phyloP scores from a whole-genome alignment of 176 grass and related monocot species.

The Carex myosuroides region DNA sequence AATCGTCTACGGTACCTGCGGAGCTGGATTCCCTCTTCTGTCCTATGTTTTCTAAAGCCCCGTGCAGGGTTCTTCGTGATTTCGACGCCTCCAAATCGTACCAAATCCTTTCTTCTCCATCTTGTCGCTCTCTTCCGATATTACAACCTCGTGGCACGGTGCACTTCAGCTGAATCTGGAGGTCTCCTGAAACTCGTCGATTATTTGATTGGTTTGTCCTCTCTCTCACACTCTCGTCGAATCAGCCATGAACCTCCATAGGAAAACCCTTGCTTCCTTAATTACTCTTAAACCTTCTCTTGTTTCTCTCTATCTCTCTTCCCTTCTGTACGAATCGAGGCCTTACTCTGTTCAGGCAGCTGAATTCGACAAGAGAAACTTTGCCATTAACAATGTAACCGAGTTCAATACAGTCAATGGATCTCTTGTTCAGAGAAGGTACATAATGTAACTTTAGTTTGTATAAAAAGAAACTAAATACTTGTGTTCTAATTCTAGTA shows the following conservation, averaged over 20 bases:
- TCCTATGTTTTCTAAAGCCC: no score
- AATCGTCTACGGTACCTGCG: no score
- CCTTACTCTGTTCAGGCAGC: background rate
- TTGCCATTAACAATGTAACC: background rate
- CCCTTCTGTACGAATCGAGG: background rate
- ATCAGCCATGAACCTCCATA: slow-evolving; percentile 14
- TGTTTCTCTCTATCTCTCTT: slow-evolving; percentile 1
- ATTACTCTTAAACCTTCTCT: slow-evolving; percentile 2
- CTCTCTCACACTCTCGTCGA: background rate
- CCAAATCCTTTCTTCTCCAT: no score
- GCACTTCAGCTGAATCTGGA: no score
- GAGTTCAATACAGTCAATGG: background rate
- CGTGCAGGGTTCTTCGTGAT: no score
- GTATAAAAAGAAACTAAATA: background rate
- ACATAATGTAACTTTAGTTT: background rate
- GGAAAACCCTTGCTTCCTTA: slow-evolving; percentile 6
- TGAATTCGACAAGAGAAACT: background rate
- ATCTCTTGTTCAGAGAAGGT: slow-evolving; percentile 16
- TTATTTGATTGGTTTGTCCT: background rate
- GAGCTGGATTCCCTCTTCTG: no score
- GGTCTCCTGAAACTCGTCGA: no score
- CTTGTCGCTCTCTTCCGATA: no score
- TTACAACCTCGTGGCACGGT: no score
- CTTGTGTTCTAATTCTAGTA: background rate
- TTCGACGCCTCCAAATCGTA: no score